Evolutionary conservation across 208 protist species (phyloP), one percentile per base, ranked within the genome.

Genomic region (Angomonas deanei): DNA sequence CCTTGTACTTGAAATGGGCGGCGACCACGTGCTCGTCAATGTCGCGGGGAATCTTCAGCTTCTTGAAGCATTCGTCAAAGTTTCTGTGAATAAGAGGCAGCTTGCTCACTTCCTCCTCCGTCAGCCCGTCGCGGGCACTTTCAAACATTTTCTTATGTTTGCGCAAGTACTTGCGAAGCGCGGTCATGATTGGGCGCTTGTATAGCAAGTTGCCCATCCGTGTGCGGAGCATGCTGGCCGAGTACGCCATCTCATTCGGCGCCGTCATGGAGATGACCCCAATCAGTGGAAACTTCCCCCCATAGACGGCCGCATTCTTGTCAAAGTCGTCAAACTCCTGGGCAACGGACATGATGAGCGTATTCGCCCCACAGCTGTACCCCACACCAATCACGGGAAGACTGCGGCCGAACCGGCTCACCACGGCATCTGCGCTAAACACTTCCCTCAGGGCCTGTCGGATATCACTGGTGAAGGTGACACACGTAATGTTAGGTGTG

Each of bases 291-390:
- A 42, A 42, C 36, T 42, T 42, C 8, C 36, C 36, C 11, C 15
- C 15, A 15, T 42, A 42, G 11, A 42, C 8, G 36, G 36, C 8
- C 11, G 36, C 11, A 42, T 42, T 42, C 36, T 42, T 42, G 11
- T 42, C 15, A 50, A 60, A 50, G 3, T 30, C 36, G n/a, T 68
- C 3, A 30, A 57, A 36, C 52, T 80, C 72, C 58, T 84, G 72
- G 21, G 66, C 68, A 11, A 84, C 2, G 26, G 61, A 57, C 27
- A 73, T 72, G 48, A 67, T 67, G 23, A 79, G 30, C n/a, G 65
- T 64, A 15, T 32, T 55, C 19, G 66, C 78, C 55, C 78, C 78
- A 23, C 65, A 27, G 31, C 69, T 72, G 62, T 76, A 80, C 24
- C 72, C 78, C 31, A 84, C 23, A 30, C 56, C 65, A 24, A 72